A percentile compares a stretch with the other conserved stretches of the same genome.
phyloP scores from a whole-genome alignment of 2,329 filamentous ascomycete species.

The Fusarium agapanthi region DNA sequence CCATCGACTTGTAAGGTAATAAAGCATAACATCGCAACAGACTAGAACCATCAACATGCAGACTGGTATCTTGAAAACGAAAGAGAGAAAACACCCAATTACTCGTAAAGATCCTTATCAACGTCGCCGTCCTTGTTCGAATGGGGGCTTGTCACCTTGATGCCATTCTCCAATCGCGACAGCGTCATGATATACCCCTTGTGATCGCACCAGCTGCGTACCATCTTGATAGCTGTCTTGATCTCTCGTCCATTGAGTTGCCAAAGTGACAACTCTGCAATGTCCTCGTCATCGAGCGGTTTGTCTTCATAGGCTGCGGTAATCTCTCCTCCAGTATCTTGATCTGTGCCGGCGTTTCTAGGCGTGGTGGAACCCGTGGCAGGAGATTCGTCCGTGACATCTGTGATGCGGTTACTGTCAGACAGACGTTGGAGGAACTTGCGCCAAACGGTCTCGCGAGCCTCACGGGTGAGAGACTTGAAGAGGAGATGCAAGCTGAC shows the following conservation, averaged over 20 bases:
- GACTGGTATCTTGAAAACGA: conserved; percentile 1
- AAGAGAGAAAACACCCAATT: not conserved
- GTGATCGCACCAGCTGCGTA: conserved; percentile 54
- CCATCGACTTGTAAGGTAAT: not conserved
- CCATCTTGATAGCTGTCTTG: conserved; percentile 59
- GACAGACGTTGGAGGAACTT: conserved; percentile 55
- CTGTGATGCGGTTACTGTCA: conserved; percentile 1
- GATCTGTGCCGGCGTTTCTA: not conserved
- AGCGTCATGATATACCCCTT: conserved; percentile 55
- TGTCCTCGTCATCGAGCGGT: conserved; percentile 46
- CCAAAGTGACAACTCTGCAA: conserved; percentile 52
- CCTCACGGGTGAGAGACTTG: conserved; percentile 48
- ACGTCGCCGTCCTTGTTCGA: conserved; percentile 47
- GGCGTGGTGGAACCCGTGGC: conserved; percentile 11
- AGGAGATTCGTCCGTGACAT: not conserved
- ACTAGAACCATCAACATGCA: not conserved
- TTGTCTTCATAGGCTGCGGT: not conserved
- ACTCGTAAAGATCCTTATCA: conserved; percentile 42
- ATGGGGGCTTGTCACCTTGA: conserved; percentile 56
- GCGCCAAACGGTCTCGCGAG: conserved; percentile 54
- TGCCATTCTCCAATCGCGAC: conserved; percentile 54
- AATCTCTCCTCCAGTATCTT: not conserved
- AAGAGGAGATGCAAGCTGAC: conserved; percentile 59
- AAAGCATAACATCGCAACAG: not conserved
- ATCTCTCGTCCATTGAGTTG: conserved; percentile 57